These are phyloP conservation scores for Saturnispora zaruensis DNA, from an alignment of 805 yeast genomes.

Conservation along the genomic window DNA sequence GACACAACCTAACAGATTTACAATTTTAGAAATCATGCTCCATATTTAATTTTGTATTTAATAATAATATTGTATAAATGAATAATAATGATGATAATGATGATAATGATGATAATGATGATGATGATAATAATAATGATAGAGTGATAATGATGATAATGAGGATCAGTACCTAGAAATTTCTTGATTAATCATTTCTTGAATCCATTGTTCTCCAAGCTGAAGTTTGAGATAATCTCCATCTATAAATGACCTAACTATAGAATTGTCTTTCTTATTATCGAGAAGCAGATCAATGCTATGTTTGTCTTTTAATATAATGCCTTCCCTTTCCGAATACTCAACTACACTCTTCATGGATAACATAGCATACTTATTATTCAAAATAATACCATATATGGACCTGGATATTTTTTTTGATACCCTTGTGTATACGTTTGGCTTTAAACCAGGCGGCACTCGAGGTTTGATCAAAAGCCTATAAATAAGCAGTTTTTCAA, in stretches of 20 bases:
- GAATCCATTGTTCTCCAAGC: slow-evolving; percentile 1
- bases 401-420: slow-evolving; percentile 56
- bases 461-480: slow-evolving; percentile 42
- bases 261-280: not conserved
- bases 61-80: not conserved
- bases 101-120: too few species aligned
- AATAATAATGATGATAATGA: not conserved
- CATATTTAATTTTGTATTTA: not conserved
- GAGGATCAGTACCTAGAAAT: not conserved
- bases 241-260: slow-evolving; percentile 6
- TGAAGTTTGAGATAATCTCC: slow-evolving; percentile 3
- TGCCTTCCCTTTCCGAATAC: slow-evolving; percentile 23
- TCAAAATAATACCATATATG: slow-evolving; percentile 34
- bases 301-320: slow-evolving; percentile 10
- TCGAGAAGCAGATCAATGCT: slow-evolving; percentile 8
- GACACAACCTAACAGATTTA: not conserved
- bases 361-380: slow-evolving; percentile 13
- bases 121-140: too few species aligned
- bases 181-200: slow-evolving; percentile 1
- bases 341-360: slow-evolving; percentile 25
- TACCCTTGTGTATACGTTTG: slow-evolving; percentile 41
- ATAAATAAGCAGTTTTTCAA: slow-evolving; percentile 51
- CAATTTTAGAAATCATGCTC: not conserved
- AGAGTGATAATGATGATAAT: too few species aligned
- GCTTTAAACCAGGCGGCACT: slow-evolving; percentile 29